These are phyloP conservation scores for Narthecium ossifragum DNA, from an alignment of 106 monocot genomes.

Conservation along the genomic window DNA sequence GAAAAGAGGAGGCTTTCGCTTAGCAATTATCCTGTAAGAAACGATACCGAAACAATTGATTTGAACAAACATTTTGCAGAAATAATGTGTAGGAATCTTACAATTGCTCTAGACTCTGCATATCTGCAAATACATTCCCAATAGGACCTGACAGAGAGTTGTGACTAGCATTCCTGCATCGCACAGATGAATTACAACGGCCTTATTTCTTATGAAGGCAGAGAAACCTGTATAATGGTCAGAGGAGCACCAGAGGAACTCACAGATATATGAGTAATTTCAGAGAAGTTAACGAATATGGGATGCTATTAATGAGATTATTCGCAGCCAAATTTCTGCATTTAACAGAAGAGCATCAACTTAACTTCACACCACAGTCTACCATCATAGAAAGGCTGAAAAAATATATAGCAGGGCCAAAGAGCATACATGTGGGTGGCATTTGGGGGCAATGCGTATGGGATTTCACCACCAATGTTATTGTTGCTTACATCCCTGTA, in stretches of 20 bases:
- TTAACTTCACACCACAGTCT: no score
- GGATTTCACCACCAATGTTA: conserved; percentile 59
- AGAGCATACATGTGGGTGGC: conserved; percentile 41
- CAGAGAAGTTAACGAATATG: conserved; percentile 32
- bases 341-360: background rate
- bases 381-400: no score
- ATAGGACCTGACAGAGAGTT: conserved; percentile 47
- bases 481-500: conserved; percentile 61
- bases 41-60: no score
- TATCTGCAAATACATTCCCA: conserved; percentile 45
- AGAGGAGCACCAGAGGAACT: conserved; percentile 14
- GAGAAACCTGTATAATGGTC: background rate
- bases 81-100: conserved; percentile 29
- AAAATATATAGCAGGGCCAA: background rate
- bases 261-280: conserved; percentile 37
- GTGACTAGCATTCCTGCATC: conserved; percentile 64
- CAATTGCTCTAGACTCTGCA: conserved; percentile 41
- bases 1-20: no score
- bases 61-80: no score
- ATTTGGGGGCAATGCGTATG: conserved; percentile 48
- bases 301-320: conserved; percentile 30
- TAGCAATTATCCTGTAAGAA: no score
- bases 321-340: conserved; percentile 49
- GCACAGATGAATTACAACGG: background rate
- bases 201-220: background rate